Conservation (phyloP, 371 early-diverging fungal species). For the Apophysomyces ossiformis region DNA sequence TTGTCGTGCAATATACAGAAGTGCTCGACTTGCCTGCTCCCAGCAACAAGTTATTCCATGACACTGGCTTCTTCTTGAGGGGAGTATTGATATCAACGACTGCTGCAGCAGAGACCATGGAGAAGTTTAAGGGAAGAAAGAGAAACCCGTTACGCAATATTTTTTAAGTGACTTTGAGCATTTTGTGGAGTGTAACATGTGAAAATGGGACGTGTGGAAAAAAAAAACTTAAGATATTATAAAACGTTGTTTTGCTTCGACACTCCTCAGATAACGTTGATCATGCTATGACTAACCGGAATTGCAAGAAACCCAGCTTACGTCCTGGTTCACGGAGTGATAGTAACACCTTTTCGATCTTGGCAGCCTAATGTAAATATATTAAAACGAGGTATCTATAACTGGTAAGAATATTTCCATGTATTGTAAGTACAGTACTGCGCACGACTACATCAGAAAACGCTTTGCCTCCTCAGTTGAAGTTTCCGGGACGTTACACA, state of each 20-base stretch:
- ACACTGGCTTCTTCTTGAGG: constrained; percentile 64
- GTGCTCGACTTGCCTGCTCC: constrained; percentile 60
- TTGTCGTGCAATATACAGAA: constrained; percentile 1
- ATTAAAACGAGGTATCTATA: no score
- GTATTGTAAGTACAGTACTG: no score
- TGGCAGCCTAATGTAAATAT: no score
- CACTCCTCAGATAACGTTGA: not conserved
- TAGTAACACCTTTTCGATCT: no score
- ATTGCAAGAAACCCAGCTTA: no score
- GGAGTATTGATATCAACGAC: constrained; percentile 43
- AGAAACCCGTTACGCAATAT: constrained; percentile 2
- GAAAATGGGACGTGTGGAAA: not conserved
- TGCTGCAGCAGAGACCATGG: constrained; percentile 14
- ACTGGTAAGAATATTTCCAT: no score
- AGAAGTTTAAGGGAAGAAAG: constrained; percentile 19
- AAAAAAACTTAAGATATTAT: not conserved
- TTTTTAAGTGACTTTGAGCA: constrained; percentile 2
- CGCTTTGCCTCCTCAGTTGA: no score
- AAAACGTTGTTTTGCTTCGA: not conserved
- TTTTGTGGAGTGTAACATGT: constrained; percentile 6
- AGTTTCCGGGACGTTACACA: no score
- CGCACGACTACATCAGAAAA: no score
- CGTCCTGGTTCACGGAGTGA: no score
- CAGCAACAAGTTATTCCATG: constrained; percentile 64
- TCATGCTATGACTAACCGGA: no score